Conservation (phyloP, 2,329 filamentous ascomycete genomes). For the Huntiella bhutanensis region DNA sequence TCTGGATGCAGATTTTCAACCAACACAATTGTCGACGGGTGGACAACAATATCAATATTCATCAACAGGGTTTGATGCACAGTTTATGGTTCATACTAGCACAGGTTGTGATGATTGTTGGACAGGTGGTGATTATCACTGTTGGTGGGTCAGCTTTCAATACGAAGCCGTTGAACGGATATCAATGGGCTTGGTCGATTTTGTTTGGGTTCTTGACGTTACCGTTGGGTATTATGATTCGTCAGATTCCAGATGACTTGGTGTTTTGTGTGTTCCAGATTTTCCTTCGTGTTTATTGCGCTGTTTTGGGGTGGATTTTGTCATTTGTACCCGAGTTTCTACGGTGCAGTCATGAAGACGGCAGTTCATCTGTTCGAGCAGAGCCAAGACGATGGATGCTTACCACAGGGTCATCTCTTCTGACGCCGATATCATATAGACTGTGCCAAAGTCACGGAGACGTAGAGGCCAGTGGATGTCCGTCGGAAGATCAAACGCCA, state of each 20-base stretch:
- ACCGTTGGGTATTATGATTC: constrained; percentile 33
- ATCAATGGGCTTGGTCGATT: constrained; percentile 52
- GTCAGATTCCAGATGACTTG: constrained; percentile 22
- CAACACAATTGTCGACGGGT: constrained; percentile 46
- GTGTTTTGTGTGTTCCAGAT: constrained; percentile 17
- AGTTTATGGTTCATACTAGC: constrained; percentile 64
- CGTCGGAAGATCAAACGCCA: neutral
- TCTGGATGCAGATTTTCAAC: constrained; percentile 59
- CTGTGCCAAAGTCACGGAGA: constrained; percentile 14
- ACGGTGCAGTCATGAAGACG: constrained; percentile 7
- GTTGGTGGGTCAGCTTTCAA: constrained; percentile 50
- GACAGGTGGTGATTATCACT: constrained; percentile 54
- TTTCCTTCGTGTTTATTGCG: constrained; percentile 13
- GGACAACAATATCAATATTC: constrained; percentile 56
- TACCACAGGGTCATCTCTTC: constrained; percentile 13
- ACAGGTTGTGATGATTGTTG: constrained; percentile 45
- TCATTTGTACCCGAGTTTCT: constrained; percentile 12
- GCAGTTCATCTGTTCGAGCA: too few relatives aligned
- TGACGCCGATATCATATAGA: constrained; percentile 14
- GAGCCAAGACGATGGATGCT: constrained; percentile 14
- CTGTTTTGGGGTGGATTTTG: constrained; percentile 2
- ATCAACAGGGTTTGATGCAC: constrained; percentile 51
- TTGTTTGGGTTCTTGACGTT: constrained; percentile 48
- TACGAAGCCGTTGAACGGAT: constrained; percentile 38
- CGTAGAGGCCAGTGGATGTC: neutral